Conservation (phyloP, 2,329 filamentous ascomycete species). For the Pleoardoris graminearum region DNA sequence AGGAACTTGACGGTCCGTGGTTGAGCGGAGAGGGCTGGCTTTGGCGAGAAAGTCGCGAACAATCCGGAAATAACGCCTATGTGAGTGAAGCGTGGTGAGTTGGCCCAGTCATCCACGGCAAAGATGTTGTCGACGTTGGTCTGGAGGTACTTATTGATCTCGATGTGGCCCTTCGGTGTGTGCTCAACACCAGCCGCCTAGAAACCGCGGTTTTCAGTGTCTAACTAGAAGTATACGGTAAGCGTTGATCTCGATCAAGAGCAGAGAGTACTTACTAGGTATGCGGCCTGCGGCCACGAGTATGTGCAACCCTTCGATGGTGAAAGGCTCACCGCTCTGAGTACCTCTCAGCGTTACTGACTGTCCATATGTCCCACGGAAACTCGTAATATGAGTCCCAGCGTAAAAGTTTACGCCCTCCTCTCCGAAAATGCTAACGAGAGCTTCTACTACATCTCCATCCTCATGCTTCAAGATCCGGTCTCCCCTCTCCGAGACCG, state of each 20-base stretch:
- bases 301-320: constrained; percentile 12
- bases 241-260: neutral
- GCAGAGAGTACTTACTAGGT: constrained; percentile 2
- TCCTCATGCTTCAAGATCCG: constrained; percentile 17
- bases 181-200: constrained; percentile 12
- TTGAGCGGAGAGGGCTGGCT: constrained; percentile 7
- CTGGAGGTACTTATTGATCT: constrained; percentile 14
- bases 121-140: constrained; percentile 11
- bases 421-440: constrained; percentile 11
- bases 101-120: constrained; percentile 17
- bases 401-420: constrained; percentile 14
- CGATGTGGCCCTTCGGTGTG: constrained; percentile 12
- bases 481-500: constrained; percentile 14
- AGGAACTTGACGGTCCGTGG: constrained; percentile 11
- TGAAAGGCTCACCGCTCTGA: constrained; percentile 2
- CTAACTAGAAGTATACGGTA: neutral
- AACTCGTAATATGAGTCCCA: constrained; percentile 1
- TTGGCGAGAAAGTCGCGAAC: constrained; percentile 12
- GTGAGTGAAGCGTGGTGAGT: constrained; percentile 18
- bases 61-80: constrained; percentile 16
- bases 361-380: constrained; percentile 10
- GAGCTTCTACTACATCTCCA: constrained; percentile 13
- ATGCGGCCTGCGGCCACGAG: constrained; percentile 15
- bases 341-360: constrained; percentile 11
- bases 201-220: constrained; percentile 14